Base-by-base conservation (phyloP, 352 stramenopile genomes). In the Pythium brassicae region DNA sequence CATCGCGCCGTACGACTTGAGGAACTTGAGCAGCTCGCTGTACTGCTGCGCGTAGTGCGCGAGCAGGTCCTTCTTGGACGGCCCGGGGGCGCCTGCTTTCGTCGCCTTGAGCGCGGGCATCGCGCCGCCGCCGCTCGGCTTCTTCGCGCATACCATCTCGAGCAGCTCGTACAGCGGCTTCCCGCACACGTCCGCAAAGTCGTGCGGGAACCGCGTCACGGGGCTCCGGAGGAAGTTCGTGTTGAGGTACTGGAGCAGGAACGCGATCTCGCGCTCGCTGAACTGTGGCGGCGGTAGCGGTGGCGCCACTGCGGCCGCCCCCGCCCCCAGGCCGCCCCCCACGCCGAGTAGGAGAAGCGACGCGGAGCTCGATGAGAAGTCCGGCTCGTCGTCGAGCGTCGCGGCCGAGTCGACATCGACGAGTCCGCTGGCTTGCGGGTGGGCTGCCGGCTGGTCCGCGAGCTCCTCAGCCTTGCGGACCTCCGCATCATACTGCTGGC, bases 1-100 rank as follows among this genome's bases (percentile, higher is more conserved):
- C 59, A 98, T 92, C 0, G 87, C 92, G 4, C 94, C 94, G 35
- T 95, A 95, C 14, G 81, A 84, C 43, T 94, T 97, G 32, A 98
- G 72, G 37, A 97, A 98, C 17, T 83, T 84, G 22, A 98, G 74
- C 17, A 98, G 59, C 47, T 96, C 85, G 0, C 67, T 63, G 61
- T 95, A 98, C 66, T 98, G 89, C 10, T 60, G 61, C 0, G 69
- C 74, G 29, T 83, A 72, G 35, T 88, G 70, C 0, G 47, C 66
- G 3, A 88, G 50, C 12, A 87, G 54, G 49, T 94, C 83, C 14
- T 83, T 78, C 44, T 87, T 89, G 17, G 69, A 76, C 0, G 72
- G 68, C 6, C 58, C 26, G 6, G 53, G 15, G 27, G 42, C 46
- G 27, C 60, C 65, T 17, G 50, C 32, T 61, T 77, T 72, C 7